These are phyloP conservation scores for Ceratobasidium sp. DNA, from an alignment of 1,284 basidiomycete genomes.

Conservation along the genomic window DNA sequence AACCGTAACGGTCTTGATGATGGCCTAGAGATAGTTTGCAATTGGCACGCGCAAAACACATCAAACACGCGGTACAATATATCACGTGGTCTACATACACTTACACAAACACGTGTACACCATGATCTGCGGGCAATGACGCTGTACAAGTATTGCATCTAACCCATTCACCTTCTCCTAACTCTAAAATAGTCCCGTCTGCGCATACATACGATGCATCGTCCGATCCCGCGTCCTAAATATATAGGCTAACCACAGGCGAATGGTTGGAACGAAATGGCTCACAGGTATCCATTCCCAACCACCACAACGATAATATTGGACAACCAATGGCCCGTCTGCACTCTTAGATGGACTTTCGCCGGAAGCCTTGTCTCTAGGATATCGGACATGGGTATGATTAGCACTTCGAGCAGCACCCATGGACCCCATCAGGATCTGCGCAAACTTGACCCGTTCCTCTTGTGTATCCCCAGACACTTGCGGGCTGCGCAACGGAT, in stretches of 20 bases:
- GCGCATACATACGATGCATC: conserved; percentile 68
- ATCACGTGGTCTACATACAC: conserved; percentile 23
- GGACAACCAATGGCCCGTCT: conserved; percentile 66
- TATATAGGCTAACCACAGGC: conserved; percentile 5
- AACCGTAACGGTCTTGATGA: conserved; percentile 12
- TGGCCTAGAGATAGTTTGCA: conserved; percentile 2
- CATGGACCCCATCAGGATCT: conserved; percentile 60
- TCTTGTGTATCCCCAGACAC: conserved; percentile 52
- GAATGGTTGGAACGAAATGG: conserved; percentile 44
- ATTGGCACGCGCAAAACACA: conserved; percentile 12
- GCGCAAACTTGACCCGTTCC: conserved; percentile 56
- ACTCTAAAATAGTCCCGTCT: conserved; percentile 70
- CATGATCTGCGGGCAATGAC: conserved; percentile 8
- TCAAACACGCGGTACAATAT: not conserved
- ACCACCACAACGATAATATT: conserved; percentile 77
- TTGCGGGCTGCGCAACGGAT: conserved; percentile 72
- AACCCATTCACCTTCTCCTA: conserved; percentile 60
- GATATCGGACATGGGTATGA: conserved; percentile 70
- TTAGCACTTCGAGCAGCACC: conserved; percentile 74
- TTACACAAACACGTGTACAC: conserved; percentile 35
- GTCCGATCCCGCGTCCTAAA: conserved; percentile 60
- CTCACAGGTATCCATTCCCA: conserved; percentile 86
- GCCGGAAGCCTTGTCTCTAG: conserved; percentile 52
- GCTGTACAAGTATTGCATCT: conserved; percentile 16
- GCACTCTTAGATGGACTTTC: conserved; percentile 51